These are phyloP conservation scores for Ruellia speciosa DNA, from an alignment of 305 asterid species.

Conservation along the genomic window DNA sequence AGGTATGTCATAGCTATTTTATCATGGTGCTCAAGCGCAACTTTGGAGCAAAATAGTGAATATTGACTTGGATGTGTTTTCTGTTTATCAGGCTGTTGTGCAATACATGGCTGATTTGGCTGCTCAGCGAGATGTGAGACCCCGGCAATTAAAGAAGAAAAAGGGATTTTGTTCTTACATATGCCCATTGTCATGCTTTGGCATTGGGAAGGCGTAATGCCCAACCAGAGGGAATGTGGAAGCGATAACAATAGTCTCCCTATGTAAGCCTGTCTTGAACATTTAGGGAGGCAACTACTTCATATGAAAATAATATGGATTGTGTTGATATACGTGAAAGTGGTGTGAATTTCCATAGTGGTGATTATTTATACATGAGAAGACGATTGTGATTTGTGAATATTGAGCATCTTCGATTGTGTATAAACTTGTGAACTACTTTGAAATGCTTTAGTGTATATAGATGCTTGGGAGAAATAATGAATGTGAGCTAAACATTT, in stretches of 20 bases:
- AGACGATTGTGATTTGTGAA: not conserved
- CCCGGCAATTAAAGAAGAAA: conserved; percentile 31
- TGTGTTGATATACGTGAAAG: not conserved
- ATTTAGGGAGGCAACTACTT: conserved; percentile 6
- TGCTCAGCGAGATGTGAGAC: conserved; percentile 30
- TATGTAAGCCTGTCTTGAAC: conserved; percentile 12
- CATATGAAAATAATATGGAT: not conserved
- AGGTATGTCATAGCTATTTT: conserved; percentile 31
- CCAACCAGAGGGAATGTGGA: conserved; percentile 3
- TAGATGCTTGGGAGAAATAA: too few species aligned
- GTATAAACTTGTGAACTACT: not conserved
- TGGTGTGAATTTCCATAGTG: not conserved
- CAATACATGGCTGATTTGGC: conserved; percentile 52
- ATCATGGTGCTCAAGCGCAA: not conserved
- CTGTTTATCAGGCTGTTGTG: conserved; percentile 49
- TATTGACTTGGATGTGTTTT: conserved; percentile 13
- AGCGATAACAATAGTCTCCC: conserved; percentile 7
- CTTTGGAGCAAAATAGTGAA: not conserved
- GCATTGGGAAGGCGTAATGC: conserved; percentile 26
- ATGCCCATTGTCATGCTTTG: conserved; percentile 49
- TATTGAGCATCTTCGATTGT: not conserved
- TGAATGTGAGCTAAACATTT: not conserved
- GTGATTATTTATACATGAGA: not conserved
- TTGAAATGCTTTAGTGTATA: too few species aligned
- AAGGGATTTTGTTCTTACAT: conserved; percentile 37